Conservation (phyloP, 495 filamentous ascomycete genomes). For the Massariosphaeria phaeospora region DNA sequence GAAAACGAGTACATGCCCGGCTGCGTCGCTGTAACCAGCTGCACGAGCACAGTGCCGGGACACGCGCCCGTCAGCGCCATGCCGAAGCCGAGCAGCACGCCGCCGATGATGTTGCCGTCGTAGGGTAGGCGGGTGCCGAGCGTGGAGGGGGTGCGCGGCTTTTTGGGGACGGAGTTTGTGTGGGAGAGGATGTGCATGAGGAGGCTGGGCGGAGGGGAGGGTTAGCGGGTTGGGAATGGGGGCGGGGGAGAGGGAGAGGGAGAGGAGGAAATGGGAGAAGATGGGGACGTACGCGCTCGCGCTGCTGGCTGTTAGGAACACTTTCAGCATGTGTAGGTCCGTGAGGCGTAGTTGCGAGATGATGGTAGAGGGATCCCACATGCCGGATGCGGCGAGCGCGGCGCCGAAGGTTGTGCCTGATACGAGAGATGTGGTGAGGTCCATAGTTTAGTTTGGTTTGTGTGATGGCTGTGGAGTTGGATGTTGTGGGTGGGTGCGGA, state of each 20-base stretch:
- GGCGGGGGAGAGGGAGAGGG: neutral
- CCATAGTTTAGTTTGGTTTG: neutral
- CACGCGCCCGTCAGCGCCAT: constrained; percentile 28
- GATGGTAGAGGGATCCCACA: constrained; percentile 52
- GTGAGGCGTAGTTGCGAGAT: constrained; percentile 49
- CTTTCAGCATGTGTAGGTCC: constrained; percentile 56
- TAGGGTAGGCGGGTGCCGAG: constrained; percentile 10
- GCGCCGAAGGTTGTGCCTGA: constrained; percentile 52
- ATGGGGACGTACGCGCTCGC: constrained; percentile 49
- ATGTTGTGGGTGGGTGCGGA: neutral
- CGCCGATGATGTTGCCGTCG: constrained; percentile 26
- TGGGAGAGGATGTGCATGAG: constrained; percentile 12
- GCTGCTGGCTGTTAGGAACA: constrained; percentile 52
- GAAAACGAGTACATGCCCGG: constrained; percentile 14
- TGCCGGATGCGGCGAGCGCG: constrained; percentile 49
- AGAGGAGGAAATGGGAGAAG: neutral
- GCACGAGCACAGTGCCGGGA: constrained; percentile 24
- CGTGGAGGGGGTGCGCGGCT: constrained; percentile 6
- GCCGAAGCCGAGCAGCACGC: constrained; percentile 19
- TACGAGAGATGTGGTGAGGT: constrained; percentile 20
- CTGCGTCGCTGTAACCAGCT: constrained; percentile 15
- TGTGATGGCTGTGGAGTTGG: neutral
- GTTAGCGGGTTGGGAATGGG: neutral
- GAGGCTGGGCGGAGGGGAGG: constrained; percentile 1
- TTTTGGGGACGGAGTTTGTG: constrained; percentile 6